Evolutionary conservation across 2,329 filamentous ascomycete species (phyloP), one percentile per base, ranked within the genome.

Genomic region (Periconia macrospinosa): DNA sequence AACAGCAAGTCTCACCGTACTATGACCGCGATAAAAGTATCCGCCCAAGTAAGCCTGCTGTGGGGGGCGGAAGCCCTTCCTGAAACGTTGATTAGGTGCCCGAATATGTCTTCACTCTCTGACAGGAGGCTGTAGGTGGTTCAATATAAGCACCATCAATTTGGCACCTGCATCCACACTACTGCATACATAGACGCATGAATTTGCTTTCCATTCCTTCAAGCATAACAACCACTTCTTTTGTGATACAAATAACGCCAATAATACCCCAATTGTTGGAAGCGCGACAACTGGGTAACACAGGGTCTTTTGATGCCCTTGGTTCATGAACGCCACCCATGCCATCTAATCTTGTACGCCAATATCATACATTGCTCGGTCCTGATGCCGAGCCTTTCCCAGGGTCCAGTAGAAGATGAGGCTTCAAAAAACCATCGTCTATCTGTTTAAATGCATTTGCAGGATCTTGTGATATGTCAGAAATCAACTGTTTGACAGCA

Each of bases 391-490:
- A 49, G 8, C 62, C 61, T 35, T 72, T 72, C 20, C 68, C 68
- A 18, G 75, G 89, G 75, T 97, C 92, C 18, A 97, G 82, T 60
- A 97, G 75, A 51, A 97, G 76, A 69, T 88, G 90, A 17, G 93
- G 93, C 79, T 97, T 97, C 75, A 97, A 92, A 72, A 92, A 97
- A 56, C 92, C 91, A 74, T 99, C 94, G 72, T 99, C 94, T 55
- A 99, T 79, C 75, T 96, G 92, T 62, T 87, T 87, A 74, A 99
- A 96, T 76, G 95, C 85, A 44, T 89, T 91, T 10, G 90, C 89
- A 43, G 95, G 92, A 71, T 99, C 94, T 47, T 96, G 91, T 1
- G 89, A 84, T 15, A 89, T 83, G 1, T 86, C 85, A 23, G 83
- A 90, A 62, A 96, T 86, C 9, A 99, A 79, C 68, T 93, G 89